Percentiles rank a stretch among this genome's conserved stretches.
Conservation (phyloP, 345 rosid species). For the Salix brachista region DNA sequence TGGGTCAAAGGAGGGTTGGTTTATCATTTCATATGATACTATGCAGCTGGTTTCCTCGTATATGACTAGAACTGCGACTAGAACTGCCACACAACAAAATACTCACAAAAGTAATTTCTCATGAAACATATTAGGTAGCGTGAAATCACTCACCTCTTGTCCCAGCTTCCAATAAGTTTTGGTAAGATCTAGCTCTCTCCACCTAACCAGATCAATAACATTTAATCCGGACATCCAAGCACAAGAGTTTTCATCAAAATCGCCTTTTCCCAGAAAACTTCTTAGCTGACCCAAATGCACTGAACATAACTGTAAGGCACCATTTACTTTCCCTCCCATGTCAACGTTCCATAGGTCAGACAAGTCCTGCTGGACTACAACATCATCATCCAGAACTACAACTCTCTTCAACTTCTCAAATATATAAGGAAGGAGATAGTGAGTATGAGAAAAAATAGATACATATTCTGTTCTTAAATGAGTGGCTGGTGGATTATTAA, state of each 20-base stretch:
- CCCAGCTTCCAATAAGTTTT: constrained; percentile 48
- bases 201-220: constrained; percentile 66
- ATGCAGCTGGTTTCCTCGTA: background rate
- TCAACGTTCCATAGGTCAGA: constrained; percentile 65
- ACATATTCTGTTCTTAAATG: constrained; percentile 56
- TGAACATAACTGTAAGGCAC: constrained; percentile 64
- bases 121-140: background rate
- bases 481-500: constrained; percentile 34
- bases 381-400: constrained; percentile 85
- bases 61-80: constrained; percentile 5
- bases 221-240: constrained; percentile 95
- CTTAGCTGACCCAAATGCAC: constrained; percentile 63
- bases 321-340: constrained; percentile 82
- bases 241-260: constrained; percentile 45
- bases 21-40: background rate
- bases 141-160: constrained; percentile 50
- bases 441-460: constrained; percentile 68
- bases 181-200: constrained; percentile 62
- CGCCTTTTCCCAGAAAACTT: constrained; percentile 43
- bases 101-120: background rate
- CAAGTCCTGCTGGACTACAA: constrained; percentile 81
- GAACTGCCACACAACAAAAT: background rate
- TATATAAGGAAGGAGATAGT: constrained; percentile 74
- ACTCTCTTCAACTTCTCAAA: constrained; percentile 61
- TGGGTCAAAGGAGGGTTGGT: background rate